Evolutionary conservation across 2,329 filamentous ascomycete species (phyloP), one percentile per base, ranked within the genome.

Genomic region (Acrocalymma vagum): DNA sequence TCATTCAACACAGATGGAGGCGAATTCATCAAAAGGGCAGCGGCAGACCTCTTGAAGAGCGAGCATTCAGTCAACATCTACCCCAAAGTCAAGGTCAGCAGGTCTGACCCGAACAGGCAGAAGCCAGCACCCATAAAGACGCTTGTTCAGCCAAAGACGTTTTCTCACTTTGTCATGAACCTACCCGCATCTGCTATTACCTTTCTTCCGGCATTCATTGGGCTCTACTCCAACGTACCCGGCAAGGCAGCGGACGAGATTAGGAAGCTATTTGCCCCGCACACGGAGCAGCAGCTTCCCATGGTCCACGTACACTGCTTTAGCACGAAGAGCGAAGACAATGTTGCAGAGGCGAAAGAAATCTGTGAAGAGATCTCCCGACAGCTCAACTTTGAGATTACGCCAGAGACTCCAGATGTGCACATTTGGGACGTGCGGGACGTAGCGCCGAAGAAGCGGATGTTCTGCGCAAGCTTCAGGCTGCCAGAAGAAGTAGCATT

Each of bases 131-230:
- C 72, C 29, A 37, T 72, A 22, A 67, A 70, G 43, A 72, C 62
- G 1, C 43, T 77, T 13, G 38, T 56, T 9, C 77, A 91, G 29
- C 93, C 93, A 3, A 79, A 79, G 3, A 85, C 86, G 24, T 89
- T 97, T 65, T 81, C 85, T n/a, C 94, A 97, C 74, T 99, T 92
- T 68, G 88, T 97, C 53, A 96, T 99, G 90, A 99, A 99, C 72
- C 85, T 99, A 11, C 94, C 94, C 1, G 94, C 92, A 1, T 88
- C 85, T 1, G 93, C 94, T 1, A 86, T 94, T 45, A 85, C 88
- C 43, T 99, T 99, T 66, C 78, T 96, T 60, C 76, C 82, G 20
- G 75, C 77, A 9, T 95, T 91, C 76, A 82, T 84, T 14, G 93
- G 94, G 4, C 71, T 96, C 11, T 97, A 96, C 65, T 73, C 81